phyloP scores from a whole-genome alignment of 1,284 basidiomycete genomes.

The Fomitopsis schrenkii region DNA sequence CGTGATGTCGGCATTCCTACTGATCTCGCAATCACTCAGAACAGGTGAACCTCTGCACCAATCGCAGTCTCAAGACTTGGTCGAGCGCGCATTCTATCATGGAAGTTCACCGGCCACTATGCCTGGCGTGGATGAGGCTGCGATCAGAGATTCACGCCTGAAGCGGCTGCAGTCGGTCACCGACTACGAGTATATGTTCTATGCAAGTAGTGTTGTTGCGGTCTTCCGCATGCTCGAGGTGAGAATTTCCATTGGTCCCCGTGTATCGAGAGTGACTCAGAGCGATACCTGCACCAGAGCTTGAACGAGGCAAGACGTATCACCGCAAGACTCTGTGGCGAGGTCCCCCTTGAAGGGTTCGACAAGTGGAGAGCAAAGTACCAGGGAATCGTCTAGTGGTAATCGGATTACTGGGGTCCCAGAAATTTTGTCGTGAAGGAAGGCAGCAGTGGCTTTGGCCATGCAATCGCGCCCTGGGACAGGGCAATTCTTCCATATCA shows the following conservation, averaged over 20 bases:
- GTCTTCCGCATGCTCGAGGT: slow-evolving; percentile 41
- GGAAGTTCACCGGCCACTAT: slow-evolving; percentile 18
- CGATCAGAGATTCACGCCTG: slow-evolving; percentile 13
- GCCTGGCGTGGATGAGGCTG: slow-evolving; percentile 8
- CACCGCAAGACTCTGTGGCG: slow-evolving; percentile 41
- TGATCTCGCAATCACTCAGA: slow-evolving; percentile 42
- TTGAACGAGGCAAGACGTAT: slow-evolving; percentile 41
- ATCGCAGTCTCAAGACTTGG: slow-evolving; percentile 38
- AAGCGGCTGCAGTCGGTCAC: slow-evolving; percentile 28
- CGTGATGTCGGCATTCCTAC: slow-evolving; percentile 40
- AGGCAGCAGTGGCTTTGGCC: no score
- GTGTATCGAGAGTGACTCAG: not conserved
- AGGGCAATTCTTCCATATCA: no score
- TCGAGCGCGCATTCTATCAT: slow-evolving; percentile 43
- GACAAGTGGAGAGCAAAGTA: slow-evolving; percentile 33
- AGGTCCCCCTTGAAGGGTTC: slow-evolving; percentile 42
- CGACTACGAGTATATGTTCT: slow-evolving; percentile 39
- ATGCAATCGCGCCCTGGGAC: no score
- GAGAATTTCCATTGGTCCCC: slow-evolving; percentile 11
- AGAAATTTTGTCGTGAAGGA: no score
- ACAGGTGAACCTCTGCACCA: slow-evolving; percentile 44
- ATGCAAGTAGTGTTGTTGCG: slow-evolving; percentile 40
- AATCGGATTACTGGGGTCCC: no score
- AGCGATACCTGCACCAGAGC: slow-evolving; percentile 22
- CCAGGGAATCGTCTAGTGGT: slow-evolving; percentile 12